phyloP scores from a whole-genome alignment of 805 yeast genomes.

The Kluyveromyces starmeri region DNA sequence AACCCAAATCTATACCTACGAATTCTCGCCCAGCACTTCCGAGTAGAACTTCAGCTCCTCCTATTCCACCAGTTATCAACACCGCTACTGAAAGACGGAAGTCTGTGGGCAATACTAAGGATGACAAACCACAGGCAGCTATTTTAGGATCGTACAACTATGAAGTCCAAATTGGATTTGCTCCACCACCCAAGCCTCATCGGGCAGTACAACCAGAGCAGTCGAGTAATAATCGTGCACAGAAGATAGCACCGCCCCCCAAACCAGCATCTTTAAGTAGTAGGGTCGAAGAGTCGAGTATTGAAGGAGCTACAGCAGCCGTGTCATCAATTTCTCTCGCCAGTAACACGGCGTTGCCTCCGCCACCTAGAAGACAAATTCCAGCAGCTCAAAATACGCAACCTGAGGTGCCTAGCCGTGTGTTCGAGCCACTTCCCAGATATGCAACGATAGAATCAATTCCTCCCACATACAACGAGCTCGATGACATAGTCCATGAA shows the following conservation, averaged over 20 bases:
- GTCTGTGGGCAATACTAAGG: constrained; percentile 7
- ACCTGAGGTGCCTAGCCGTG: constrained; percentile 1
- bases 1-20: not conserved
- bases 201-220: no score
- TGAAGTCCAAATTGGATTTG: constrained; percentile 28
- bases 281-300: no score
- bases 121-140: constrained; percentile 22
- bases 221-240: constrained; percentile 5
- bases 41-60: not conserved
- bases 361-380: not conserved
- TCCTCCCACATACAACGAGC: not conserved
- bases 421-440: constrained; percentile 3
- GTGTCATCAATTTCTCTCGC: no score
- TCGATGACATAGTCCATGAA: not conserved
- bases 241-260: no score
- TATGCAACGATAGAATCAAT: constrained; percentile 1
- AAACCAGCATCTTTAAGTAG: no score
- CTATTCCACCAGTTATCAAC: constrained; percentile 12
- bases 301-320: no score
- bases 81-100: not conserved
- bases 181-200: constrained; percentile 35
- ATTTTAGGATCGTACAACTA: constrained; percentile 31
- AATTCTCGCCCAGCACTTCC: not conserved
- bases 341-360: no score
- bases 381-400: not conserved